Conservation (phyloP, 2,329 filamentous ascomycete genomes). For the Aspergillus piperis region DNA sequence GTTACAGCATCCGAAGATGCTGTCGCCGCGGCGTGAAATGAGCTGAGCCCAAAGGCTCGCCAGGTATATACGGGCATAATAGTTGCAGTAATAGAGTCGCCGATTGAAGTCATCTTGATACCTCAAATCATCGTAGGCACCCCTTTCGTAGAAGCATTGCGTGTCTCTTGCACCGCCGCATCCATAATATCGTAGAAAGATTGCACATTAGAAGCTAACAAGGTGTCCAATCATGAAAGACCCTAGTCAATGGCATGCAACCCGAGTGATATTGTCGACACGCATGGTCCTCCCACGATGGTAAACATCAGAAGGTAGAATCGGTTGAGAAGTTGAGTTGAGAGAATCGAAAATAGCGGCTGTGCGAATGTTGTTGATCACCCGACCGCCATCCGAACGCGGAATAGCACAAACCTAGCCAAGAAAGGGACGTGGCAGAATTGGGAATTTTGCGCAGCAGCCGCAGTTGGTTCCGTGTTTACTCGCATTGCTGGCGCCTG, state of each 20-base stretch:
- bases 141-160: neutral
- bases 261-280: neutral
- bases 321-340: neutral
- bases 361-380: constrained; percentile 13
- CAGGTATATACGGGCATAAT: neutral
- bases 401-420: constrained; percentile 15
- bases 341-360: constrained; percentile 8
- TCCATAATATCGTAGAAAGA: too few relatives aligned
- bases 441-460: constrained; percentile 12
- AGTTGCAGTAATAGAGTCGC: neutral
- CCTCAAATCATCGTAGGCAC: neutral
- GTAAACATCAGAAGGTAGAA: neutral
- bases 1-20: constrained; percentile 57
- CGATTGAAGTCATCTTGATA: neutral
- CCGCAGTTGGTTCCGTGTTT: constrained; percentile 12
- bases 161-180: neutral
- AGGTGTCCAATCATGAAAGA: neutral
- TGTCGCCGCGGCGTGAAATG: constrained; percentile 55
- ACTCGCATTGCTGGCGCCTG: constrained; percentile 1
- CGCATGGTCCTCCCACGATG: too few relatives aligned
- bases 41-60: neutral
- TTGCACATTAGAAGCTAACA: neutral
- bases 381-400: constrained; percentile 23
- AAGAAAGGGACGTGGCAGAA: constrained; percentile 29
- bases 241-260: neutral